Evolutionary conservation across 2,329 filamentous ascomycete species (phyloP), one percentile per base, ranked within the genome.

Genomic region (Trichoderma citrinoviride): DNA sequence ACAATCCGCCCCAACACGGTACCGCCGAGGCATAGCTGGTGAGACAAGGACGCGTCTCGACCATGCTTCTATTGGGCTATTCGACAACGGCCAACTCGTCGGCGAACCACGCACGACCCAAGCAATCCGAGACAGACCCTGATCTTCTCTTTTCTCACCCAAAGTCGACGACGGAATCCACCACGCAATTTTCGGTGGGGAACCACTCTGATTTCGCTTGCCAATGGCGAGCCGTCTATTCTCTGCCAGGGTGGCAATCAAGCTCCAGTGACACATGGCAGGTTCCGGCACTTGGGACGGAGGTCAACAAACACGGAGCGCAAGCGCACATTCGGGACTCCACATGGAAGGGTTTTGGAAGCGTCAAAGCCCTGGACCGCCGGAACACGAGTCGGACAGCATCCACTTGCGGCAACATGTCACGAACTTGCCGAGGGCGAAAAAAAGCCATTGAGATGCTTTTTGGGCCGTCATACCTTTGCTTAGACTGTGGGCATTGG

Each of bases 331-430:
- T 50, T 25, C n/a, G 44, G n/a, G 21, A 27, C 64, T 62, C 64
- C 64, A 65, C 64, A 62, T 65, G 41, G 64, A 65, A 65, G 64
- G 40, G 55, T 29, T 63, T 63, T 65, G 57, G 64, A 65, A 65
- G 56, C 27, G 40, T 62, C 49, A 19, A 40, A 53, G 64, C 60
- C 60, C 60, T 61, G 21, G 40, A 37, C 29, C 47, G 49, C 64
- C 57, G 46, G 33, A 50, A 21, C 57, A 65, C 43, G 57, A 65
- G 64, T 54, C 64, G 43, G 44, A 52, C 27, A 46, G 27, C 43
- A 53, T 27, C 49, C 29, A 64, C 60, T 37, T n/a, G 43, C 25
- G 37, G 49, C 60, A 29, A 46, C 47, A 44, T 46, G 47, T 40
- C 40, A 62, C 47, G 19, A 54, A 62, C 49, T 27, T 37, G 33